Evolutionary conservation across 179 eudicot species (phyloP), one percentile per base, ranked within the genome.

Genomic region (Vitellaria paradoxa): DNA sequence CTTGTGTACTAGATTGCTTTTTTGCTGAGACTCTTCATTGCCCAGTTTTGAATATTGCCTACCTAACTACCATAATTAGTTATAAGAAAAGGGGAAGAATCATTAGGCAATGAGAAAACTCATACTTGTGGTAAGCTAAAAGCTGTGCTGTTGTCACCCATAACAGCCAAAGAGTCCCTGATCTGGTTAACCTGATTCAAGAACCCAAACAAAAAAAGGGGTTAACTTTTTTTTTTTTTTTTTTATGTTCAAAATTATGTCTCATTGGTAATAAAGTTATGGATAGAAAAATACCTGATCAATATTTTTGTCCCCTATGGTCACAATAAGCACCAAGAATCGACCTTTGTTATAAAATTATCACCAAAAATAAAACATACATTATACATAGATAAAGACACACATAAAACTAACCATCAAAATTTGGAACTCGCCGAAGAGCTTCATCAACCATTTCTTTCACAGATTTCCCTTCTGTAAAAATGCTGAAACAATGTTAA

Each of bases 61-160:
- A 61, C 53, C 70, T 47, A 75, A 30, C 37, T 30, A 75, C 46
- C 26, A 4, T 10, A 10, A 30, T 57, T 9, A 20, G 37, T 65
- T 37, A 23, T 77, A 18, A 45, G 9, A 11, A 40, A 71, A 70
- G n/a, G 75, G 4, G 37, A 30, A 30, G 2, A 17, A 45, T 52
- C 75, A 68, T 20, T 40, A 53, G 52, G 75, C 37, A 69, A 61
- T 40, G 37, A n/a, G 55, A 11, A 46, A 82, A 84, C 21, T 56
- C 91, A 74, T 81, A 96, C 99, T 77, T 96, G 99, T 2, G 99
- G 99, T 80, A 96, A 86, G 87, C 99, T 93, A 82, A 96, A 96
- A 77, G 99, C 98, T 15, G 98, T 93, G 85, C 94, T 96, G 84
- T 91, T 91, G 80, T 90, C 93, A 67, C 99, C 99, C 99, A 96